Evolutionary conservation across 2,329 filamentous ascomycete species (phyloP).

Genomic region (Aureobasidium uvarum): DNA sequence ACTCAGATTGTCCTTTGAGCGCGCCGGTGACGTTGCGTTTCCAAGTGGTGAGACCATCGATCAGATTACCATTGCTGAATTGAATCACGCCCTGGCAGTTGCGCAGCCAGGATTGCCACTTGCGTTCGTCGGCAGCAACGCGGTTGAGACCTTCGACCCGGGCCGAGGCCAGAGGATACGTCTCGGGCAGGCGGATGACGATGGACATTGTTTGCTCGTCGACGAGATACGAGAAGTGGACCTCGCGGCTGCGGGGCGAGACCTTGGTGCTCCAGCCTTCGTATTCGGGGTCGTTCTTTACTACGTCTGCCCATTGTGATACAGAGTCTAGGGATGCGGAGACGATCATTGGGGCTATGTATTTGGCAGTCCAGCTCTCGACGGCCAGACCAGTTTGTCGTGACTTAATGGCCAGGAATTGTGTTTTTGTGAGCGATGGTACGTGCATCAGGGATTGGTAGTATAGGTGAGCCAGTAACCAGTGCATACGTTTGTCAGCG

Average conservation of each 20-base stretch:
- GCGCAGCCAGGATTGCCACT: conserved; percentile 89
- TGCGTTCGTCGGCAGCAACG: conserved; percentile 83
- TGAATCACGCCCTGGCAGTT: conserved; percentile 90
- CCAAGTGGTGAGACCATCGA: conserved; percentile 83
- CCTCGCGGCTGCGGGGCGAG: conserved; percentile 67
- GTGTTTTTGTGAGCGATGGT: conserved; percentile 74
- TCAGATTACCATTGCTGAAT: conserved; percentile 83
- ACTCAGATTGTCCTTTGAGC: conserved; percentile 90
- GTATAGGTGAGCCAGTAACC: conserved; percentile 81
- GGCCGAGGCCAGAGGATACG: conserved; percentile 79
- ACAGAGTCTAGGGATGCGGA: conserved; percentile 65
- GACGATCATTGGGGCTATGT: conserved; percentile 70
- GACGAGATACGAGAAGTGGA: conserved; percentile 80
- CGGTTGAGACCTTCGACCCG: conserved; percentile 74
- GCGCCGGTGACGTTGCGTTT: conserved; percentile 82
- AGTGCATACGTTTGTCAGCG: conserved; percentile 72
- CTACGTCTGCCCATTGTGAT: conserved; percentile 59
- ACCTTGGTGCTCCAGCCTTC: conserved; percentile 67
- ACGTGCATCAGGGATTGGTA: conserved; percentile 76
- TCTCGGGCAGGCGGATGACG: conserved; percentile 72
- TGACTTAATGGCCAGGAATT: conserved; percentile 80
- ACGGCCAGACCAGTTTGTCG: conserved; percentile 75
- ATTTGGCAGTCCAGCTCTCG: conserved; percentile 80
- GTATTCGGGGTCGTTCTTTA: conserved; percentile 43
- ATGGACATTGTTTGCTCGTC: conserved; percentile 85